Evolutionary conservation across 2,329 filamentous ascomycete species (phyloP), one percentile per base, ranked within the genome.

Genomic region (Hypoxylon sp.): DNA sequence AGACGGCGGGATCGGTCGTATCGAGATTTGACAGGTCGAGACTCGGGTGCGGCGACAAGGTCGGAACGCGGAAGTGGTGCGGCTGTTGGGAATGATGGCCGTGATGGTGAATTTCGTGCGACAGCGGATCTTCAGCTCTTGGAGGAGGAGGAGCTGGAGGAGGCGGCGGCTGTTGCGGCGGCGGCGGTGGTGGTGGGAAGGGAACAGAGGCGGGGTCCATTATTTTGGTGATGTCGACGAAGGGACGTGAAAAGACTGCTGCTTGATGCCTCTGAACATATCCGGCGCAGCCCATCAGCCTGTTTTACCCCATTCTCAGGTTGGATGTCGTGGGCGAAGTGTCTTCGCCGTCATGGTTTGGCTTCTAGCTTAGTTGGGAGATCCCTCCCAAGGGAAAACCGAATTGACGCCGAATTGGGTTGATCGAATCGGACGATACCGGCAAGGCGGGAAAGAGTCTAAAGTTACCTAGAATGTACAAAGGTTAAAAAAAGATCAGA

Each of bases 1-100:
- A 76, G 68, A 83, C 82, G 50, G 79, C 75, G 35, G 78, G 66
- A 61, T 81, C 77, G 64, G 78, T 76, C 53, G 79, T 74, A 63
- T 83, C 81, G 64, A 85, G 79, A 56, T 73, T 74, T 67, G 81
- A 79, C 27, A 85, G 77, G 58, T 81, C 74, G 72, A 82, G 70
- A 74, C 75, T 74, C 68, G 77, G 60, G 64, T 82, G 81, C 31
- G 80, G 76, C 42, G 78, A 73, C 20, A 82, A 73, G 58, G 73
- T 70, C 11, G 70, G 57, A 17, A 77, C 70, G 55, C 74, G 73
- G 53, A 75, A 77, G 49, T 74, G 70, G 14, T 72, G 70, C 35
- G 61, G 35, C 42, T 69, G 72, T 25, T 62, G 66, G 3, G 66
- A 37, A 4, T 62, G 62, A 30, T 70, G 69, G 30, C 33, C 48